Base-by-base conservation (phyloP, 805 yeast genomes). In the Wickerhamomyces chaumierensis region DNA sequence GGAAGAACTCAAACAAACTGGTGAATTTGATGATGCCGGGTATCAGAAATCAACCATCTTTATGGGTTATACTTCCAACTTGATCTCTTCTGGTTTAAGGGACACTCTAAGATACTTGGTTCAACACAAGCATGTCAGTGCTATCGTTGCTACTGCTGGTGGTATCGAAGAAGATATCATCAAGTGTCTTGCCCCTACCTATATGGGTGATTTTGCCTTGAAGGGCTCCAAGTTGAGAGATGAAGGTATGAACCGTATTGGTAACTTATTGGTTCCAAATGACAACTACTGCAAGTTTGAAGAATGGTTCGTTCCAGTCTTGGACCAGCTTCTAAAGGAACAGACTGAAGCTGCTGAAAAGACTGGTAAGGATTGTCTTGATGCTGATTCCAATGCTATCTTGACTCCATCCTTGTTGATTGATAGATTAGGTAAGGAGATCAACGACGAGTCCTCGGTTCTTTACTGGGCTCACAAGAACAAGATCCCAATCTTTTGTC, bases 381-480 rank as follows among this genome's bases (percentile, higher is more conserved):
- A 84, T 49, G 78, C 84, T 14, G 81, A 76, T 28, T 50, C 68
- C 27, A 67, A 69, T 38, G 69, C 71, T 19, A 68, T 83, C 41
- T 86, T 96, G 94, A 86, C 98, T 5, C 99, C 99, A 31, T 85
- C 96, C 7, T 80, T 73, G 53, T 74, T 92, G 52, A 88, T 90
- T 52, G 94, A 87, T 57, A 75, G 99, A 47, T 66, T 92, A 27
- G 99, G 99, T 46, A 81, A 86, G 56, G 98, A 92, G 62, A 90
- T 92, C 58, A 74, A 92, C 57, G 90, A 92, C 60, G 97, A 92
- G 61, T 68, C 81, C 34, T 84, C 95, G 4, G 97, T 92, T 3
- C 70, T 90, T 34, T 92, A 90, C 63, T 94, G 98, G 97, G 95
- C 96, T 25, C 94, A 92, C 67, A 90, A 92, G 64, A 92, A 92